Conservation (phyloP, 2,329 filamentous ascomycete species). For the Microdochium nivale region DNA sequence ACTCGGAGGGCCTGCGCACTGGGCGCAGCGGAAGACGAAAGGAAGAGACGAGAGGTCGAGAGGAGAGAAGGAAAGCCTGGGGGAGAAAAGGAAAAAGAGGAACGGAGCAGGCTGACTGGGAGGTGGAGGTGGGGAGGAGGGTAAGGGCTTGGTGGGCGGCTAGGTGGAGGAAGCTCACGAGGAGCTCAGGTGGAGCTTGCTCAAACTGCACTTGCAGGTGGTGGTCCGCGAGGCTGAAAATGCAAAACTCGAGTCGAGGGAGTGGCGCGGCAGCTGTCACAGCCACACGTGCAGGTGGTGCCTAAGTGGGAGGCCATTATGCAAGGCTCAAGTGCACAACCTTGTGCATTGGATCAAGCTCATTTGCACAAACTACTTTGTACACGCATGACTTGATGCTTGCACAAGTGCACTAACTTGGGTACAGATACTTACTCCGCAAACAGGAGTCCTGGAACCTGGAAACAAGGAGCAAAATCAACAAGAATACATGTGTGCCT, state of each 20-base stretch:
- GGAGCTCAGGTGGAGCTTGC: neutral
- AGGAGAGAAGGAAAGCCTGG: neutral
- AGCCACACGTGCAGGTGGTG: neutral
- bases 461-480: no score
- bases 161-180: neutral
- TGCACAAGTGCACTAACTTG: no score
- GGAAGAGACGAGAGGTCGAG: conserved; percentile 3
- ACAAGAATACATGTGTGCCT: no score
- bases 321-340: no score
- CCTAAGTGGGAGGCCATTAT: no score
- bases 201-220: neutral
- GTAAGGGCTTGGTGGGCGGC: neutral
- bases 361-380: no score
- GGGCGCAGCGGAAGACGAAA: conserved; percentile 10
- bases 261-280: neutral
- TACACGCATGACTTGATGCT: no score
- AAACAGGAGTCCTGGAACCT: no score
- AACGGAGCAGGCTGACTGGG: neutral
- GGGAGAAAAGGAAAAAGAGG: neutral
- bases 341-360: no score
- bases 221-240: conserved; percentile 2
- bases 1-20: conserved; percentile 10
- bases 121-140: neutral
- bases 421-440: no score
- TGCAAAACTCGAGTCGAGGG: conserved; percentile 2